A percentile compares a stretch with the other conserved stretches of the same genome.
phyloP scores from a whole-genome alignment of 306 rosid species.

The Heteromeles arbutifolia region DNA sequence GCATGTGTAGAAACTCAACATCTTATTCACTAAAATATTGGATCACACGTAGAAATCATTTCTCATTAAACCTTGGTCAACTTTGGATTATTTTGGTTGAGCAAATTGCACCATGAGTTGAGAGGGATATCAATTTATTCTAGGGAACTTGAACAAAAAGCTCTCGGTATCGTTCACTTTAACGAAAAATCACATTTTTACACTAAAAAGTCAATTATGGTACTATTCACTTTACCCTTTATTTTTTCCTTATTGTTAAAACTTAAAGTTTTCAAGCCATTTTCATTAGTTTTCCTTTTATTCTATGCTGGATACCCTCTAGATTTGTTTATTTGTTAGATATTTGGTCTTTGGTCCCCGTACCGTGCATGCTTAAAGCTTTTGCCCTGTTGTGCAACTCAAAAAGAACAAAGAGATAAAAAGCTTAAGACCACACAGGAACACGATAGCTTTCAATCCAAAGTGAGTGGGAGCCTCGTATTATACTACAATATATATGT shows the following conservation, averaged over 20 bases:
- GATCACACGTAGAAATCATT: too few species aligned
- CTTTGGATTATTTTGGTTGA: neutral
- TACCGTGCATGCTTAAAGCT: neutral
- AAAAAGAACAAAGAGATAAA: neutral
- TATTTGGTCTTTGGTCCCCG: constrained; percentile 8
- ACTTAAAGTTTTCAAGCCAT: too few species aligned
- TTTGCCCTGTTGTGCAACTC: neutral
- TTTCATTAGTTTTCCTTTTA: neutral
- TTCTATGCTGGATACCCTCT: neutral
- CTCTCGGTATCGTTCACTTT: too few species aligned
- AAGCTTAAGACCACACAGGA: neutral
- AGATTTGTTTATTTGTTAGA: neutral
- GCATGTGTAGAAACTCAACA: too few species aligned
- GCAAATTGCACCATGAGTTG: neutral
- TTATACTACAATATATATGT: neutral
- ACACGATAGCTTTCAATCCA: constrained; percentile 4
- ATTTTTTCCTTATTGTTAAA: too few species aligned
- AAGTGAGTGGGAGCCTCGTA: neutral
- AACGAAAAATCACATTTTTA: too few species aligned
- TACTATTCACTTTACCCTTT: too few species aligned
- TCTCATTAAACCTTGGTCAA: too few species aligned
- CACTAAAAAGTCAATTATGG: too few species aligned
- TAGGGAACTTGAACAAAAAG: too few species aligned
- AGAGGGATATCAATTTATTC: neutral
- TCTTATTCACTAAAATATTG: too few species aligned